Conservation (phyloP, 768 basidiomycete species). For the Strobilomyces echinocephalus region DNA sequence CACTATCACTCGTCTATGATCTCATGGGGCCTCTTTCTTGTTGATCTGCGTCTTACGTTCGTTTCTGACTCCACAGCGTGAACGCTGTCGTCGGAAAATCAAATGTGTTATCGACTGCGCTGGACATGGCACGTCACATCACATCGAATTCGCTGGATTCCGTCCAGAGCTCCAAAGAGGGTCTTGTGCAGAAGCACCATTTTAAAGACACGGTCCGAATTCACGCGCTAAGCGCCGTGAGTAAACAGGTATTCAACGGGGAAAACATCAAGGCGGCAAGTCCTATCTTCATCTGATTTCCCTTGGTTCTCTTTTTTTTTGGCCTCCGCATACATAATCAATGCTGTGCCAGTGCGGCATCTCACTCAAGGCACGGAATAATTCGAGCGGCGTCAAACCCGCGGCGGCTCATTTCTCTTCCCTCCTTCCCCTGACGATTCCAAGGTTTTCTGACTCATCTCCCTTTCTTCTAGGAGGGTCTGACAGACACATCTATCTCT, state of each 20-base stretch:
- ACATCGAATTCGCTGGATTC: conserved; percentile 70
- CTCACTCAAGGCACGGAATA: not conserved
- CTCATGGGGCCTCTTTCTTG: conserved; percentile 10
- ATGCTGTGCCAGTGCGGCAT: not conserved
- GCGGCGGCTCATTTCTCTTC: conserved; percentile 13
- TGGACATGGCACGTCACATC: conserved; percentile 58
- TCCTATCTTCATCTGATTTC: not conserved
- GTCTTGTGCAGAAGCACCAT: conserved; percentile 50
- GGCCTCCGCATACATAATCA: not conserved
- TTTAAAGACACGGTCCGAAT: conserved; percentile 46
- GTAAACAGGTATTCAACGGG: conserved; percentile 52
- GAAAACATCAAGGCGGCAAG: conserved; percentile 70
- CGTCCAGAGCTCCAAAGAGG: conserved; percentile 72
- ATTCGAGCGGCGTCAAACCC: conserved; percentile 3
- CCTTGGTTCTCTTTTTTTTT: too few relatives aligned
- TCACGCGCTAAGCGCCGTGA: conserved; percentile 44
- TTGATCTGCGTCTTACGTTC: conserved; percentile 12
- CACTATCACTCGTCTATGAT: conserved; percentile 14
- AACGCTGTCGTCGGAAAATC: conserved; percentile 59
- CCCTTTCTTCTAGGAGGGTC: conserved; percentile 57
- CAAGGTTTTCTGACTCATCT: conserved; percentile 30
- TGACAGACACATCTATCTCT: conserved; percentile 20
- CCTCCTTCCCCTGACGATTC: conserved; percentile 26
- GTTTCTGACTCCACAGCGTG: conserved; percentile 41
- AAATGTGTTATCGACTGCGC: conserved; percentile 54